Evolutionary conservation across 179 eudicot species (phyloP).

Genomic region (Spinacia oleracea): DNA sequence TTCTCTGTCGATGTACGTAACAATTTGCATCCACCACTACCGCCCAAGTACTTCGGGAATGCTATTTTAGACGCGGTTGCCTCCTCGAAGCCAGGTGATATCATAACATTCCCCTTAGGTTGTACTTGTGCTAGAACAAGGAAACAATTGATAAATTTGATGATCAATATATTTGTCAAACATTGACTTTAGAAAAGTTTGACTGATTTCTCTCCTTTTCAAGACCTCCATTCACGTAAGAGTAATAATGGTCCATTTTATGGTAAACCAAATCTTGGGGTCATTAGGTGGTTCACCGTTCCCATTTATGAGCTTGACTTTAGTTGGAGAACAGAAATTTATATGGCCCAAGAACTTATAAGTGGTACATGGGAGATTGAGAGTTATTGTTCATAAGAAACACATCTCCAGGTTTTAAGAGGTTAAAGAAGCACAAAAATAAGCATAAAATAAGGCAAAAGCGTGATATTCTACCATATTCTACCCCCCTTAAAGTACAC

Average conservation of each 20-base stretch:
- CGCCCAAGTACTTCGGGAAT: constrained; percentile 44
- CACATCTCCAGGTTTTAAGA: too few relatives aligned
- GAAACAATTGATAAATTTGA: constrained; percentile 40
- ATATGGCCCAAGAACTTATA: constrained; percentile 43
- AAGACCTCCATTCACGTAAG: constrained; percentile 30
- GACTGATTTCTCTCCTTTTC: constrained; percentile 27
- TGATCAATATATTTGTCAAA: constrained; percentile 38
- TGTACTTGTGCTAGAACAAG: constrained; percentile 35
- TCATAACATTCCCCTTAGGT: constrained; percentile 31
- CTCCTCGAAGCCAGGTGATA: constrained; percentile 28
- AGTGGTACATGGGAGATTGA: too few relatives aligned
- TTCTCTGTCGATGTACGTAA: constrained; percentile 36
- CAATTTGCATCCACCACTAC: constrained; percentile 39
- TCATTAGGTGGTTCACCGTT: constrained; percentile 45
- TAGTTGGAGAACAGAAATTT: constrained; percentile 45
- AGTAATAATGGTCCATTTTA: constrained; percentile 32
- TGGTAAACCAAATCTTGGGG: constrained; percentile 49
- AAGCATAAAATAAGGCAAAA: too few relatives aligned
- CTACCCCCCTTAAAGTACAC: too few relatives aligned
- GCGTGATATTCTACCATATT: too few relatives aligned
- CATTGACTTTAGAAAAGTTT: constrained; percentile 27
- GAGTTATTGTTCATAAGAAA: too few relatives aligned
- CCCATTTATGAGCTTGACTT: constrained; percentile 40
- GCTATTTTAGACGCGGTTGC: constrained; percentile 33
- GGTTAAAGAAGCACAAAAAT: too few relatives aligned